phyloP scores from a whole-genome alignment of 1,284 basidiomycete genomes.

The Ustilago vetiveriae region DNA sequence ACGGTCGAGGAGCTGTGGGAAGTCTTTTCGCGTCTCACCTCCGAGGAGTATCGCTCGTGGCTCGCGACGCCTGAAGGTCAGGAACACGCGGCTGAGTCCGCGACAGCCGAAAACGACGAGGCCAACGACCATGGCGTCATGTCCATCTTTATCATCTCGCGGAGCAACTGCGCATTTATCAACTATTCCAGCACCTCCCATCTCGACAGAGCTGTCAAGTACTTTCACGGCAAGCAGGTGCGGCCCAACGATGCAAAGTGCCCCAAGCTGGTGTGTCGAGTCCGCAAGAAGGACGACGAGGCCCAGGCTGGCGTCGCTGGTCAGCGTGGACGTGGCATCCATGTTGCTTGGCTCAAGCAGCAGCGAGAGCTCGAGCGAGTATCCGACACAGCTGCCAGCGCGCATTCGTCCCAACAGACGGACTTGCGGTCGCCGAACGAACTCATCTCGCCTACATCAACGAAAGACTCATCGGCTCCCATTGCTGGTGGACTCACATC shows the following conservation, averaged over 20 bases:
- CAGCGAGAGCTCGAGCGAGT: slow-evolving; percentile 64
- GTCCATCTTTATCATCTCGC: slow-evolving; percentile 89
- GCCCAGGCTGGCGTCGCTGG: slow-evolving; percentile 87
- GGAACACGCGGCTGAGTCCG: slow-evolving; percentile 3
- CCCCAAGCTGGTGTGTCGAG: slow-evolving; percentile 83
- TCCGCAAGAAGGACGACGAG: slow-evolving; percentile 84
- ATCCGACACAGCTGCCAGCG: not conserved
- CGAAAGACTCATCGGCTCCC: slow-evolving; percentile 5
- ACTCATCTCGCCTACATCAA: slow-evolving; percentile 13
- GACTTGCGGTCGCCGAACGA: slow-evolving; percentile 4
- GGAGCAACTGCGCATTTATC: slow-evolving; percentile 92
- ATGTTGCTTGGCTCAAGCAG: slow-evolving; percentile 78
- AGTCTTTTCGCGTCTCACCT: slow-evolving; percentile 73
- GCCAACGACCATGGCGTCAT: slow-evolving; percentile 73
- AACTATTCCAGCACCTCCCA: slow-evolving; percentile 79
- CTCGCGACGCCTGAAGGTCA: slow-evolving; percentile 14
- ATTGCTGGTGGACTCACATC: slow-evolving; percentile 22
- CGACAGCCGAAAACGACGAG: slow-evolving; percentile 2
- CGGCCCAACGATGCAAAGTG: slow-evolving; percentile 78
- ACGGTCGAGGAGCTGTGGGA: slow-evolving; percentile 86
- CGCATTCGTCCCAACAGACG: not conserved
- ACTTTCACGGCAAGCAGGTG: slow-evolving; percentile 77
- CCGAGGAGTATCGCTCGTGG: slow-evolving; percentile 27
- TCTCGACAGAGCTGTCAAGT: slow-evolving; percentile 76
- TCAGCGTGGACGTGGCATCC: slow-evolving; percentile 86